phyloP scores from a whole-genome alignment of 2,329 filamentous ascomycete species.

The Metarhizium humberi region DNA sequence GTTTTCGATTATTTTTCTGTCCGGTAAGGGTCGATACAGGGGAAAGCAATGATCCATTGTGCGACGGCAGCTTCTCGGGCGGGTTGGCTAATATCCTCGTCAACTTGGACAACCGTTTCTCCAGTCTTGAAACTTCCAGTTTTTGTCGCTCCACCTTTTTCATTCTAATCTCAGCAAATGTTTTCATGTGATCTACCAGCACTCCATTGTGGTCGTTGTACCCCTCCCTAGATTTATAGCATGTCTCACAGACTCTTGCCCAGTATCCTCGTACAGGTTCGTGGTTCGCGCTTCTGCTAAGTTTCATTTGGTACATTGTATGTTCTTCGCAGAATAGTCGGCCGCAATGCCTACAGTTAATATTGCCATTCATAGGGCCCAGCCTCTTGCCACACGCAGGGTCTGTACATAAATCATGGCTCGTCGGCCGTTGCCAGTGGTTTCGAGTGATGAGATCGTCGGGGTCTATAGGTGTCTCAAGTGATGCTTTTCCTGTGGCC shows the following conservation, averaged over 20 bases:
- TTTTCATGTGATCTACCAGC: constrained; percentile 60
- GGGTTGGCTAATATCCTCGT: constrained; percentile 74
- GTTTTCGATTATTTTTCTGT: constrained; percentile 67
- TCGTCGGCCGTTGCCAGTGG: constrained; percentile 78
- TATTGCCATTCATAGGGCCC: constrained; percentile 68
- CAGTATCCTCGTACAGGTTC: constrained; percentile 85
- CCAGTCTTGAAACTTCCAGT: constrained; percentile 78
- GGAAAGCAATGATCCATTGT: constrained; percentile 45
- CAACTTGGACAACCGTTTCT: constrained; percentile 84
- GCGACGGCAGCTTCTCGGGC: constrained; percentile 51
- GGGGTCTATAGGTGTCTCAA: constrained; percentile 53
- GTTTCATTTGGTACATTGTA: constrained; percentile 99
- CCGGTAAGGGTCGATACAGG: constrained; percentile 53
- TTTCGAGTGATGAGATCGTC: constrained; percentile 81
- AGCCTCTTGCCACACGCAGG: constrained; percentile 75
- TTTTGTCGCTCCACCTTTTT: constrained; percentile 76
- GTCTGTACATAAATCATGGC: constrained; percentile 76
- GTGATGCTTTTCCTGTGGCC: constrained; percentile 26
- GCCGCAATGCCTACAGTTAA: constrained; percentile 92
- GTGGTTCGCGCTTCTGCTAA: constrained; percentile 79
- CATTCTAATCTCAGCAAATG: constrained; percentile 62
- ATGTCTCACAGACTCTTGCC: constrained; percentile 97
- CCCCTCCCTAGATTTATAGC: constrained; percentile 90
- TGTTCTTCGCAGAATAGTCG: constrained; percentile 93
- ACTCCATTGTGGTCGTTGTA: constrained; percentile 83